Percentiles rank a stretch among this genome's conserved stretches.
Evolutionary conservation across 192 early-diverging fungal genomes (phyloP).

Genomic region (Entophlyctis helioformis): DNA sequence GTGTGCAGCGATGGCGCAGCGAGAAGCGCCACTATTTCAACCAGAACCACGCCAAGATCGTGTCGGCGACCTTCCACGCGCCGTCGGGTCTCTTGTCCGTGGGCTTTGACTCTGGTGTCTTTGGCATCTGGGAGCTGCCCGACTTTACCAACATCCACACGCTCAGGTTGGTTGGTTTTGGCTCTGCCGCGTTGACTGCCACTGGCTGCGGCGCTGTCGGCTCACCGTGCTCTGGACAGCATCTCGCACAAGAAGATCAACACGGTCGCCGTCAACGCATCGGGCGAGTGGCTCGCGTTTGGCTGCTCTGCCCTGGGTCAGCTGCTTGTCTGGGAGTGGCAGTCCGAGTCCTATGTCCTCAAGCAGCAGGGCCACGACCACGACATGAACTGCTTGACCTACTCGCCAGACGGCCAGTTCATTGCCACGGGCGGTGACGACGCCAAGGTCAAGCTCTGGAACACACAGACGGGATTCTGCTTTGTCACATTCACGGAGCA

Average conservation of each 20-base stretch:
- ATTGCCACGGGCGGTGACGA: constrained; percentile 94
- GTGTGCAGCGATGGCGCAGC: constrained; percentile 8
- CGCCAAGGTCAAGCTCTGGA: constrained; percentile 98
- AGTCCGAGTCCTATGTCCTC: constrained; percentile 95
- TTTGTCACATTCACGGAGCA: constrained; percentile 97
- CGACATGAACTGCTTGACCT: constrained; percentile 81
- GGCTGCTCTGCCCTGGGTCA: constrained; percentile 86
- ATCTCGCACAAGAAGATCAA: constrained; percentile 90
- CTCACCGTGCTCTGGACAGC: constrained; percentile 22
- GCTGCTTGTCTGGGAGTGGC: constrained; percentile 99
- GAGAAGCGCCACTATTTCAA: constrained; percentile 60
- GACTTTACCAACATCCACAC: constrained; percentile 90
- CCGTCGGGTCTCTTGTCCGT: constrained; percentile 64
- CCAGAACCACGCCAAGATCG: constrained; percentile 65
- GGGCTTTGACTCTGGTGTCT: constrained; percentile 86
- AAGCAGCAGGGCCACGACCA: constrained; percentile 98
- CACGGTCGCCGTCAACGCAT: constrained; percentile 73
- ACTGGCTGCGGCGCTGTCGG: no score
- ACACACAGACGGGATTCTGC: constrained; percentile 87
- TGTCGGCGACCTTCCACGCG: constrained; percentile 66
- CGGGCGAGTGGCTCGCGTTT: constrained; percentile 97
- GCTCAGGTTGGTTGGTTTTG: constrained; percentile 69
- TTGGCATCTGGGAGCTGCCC: constrained; percentile 98
- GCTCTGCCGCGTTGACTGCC: not conserved
- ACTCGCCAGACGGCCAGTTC: constrained; percentile 86